phyloP scores from a whole-genome alignment of 805 yeast species.

The Zygoascus ofunaensis region DNA sequence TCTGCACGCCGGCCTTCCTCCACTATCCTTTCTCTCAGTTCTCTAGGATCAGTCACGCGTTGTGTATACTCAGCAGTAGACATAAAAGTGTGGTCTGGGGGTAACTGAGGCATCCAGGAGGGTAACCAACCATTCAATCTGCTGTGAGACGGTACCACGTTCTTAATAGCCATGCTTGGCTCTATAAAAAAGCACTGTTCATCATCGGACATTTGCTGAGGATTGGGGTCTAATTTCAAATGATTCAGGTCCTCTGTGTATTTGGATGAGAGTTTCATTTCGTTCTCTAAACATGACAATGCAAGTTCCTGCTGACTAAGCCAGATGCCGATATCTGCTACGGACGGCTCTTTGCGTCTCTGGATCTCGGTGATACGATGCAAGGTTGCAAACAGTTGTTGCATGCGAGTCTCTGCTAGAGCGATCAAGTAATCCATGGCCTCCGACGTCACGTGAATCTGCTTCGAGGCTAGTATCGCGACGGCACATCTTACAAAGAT shows the following conservation, averaged over 20 bases:
- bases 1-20: conserved; percentile 79
- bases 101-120: conserved; percentile 73
- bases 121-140: conserved; percentile 45
- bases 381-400: conserved; percentile 20
- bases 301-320: conserved; percentile 24
- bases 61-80: conserved; percentile 62
- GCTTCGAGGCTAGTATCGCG: conserved; percentile 18
- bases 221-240: conserved; percentile 22
- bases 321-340: conserved; percentile 27
- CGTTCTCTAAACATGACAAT: conserved; percentile 25
- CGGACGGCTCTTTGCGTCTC: conserved; percentile 27
- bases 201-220: conserved; percentile 32
- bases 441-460: conserved; percentile 14
- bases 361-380: conserved; percentile 25
- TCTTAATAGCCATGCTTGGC: conserved; percentile 42
- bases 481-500: conserved; percentile 20
- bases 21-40: conserved; percentile 61
- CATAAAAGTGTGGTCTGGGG: conserved; percentile 88
- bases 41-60: conserved; percentile 58
- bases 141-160: conserved; percentile 46
- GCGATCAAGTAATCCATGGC: conserved; percentile 24
- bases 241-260: conserved; percentile 20
- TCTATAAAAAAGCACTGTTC: conserved; percentile 46
- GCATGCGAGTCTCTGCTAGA: conserved; percentile 28
- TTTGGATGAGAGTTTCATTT: conserved; percentile 17